These are phyloP conservation scores for Tephrocybe sp. DNA, from an alignment of 768 basidiomycete genomes.

Conservation along the genomic window DNA sequence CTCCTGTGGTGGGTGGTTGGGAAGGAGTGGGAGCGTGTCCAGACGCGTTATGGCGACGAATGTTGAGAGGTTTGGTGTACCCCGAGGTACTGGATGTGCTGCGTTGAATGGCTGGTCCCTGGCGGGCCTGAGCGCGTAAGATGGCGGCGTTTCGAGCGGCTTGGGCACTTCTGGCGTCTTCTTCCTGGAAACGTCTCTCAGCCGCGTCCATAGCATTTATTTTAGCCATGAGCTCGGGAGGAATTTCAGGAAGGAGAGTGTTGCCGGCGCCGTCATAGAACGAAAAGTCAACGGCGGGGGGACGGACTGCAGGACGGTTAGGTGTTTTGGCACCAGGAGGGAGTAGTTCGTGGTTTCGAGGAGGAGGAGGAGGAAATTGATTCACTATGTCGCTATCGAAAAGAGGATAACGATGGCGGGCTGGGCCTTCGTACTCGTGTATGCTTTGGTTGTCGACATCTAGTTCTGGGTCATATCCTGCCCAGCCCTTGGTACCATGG, in stretches of 20 bases:
- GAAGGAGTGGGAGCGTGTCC: not conserved
- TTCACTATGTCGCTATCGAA: no score
- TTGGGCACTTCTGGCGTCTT: not conserved
- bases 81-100: conserved; percentile 10
- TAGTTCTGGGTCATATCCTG: no score
- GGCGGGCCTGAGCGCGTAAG: not conserved
- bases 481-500: no score
- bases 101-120: conserved; percentile 2
- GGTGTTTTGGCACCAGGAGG: no score
- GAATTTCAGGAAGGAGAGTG: conserved; percentile 8
- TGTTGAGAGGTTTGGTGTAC: conserved; percentile 6
- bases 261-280: not conserved
- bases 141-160: not conserved
- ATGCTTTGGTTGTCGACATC: no score
- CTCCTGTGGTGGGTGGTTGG: not conserved
- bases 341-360: no score
- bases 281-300: conserved; percentile 11
- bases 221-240: conserved; percentile 12
- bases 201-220: conserved; percentile 6
- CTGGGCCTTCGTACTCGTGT: no score
- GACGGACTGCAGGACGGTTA: conserved; percentile 8
- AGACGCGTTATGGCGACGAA: conserved; percentile 2
- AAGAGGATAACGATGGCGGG: no score
- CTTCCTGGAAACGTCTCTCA: not conserved
- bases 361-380: no score